phyloP scores from a whole-genome alignment of 1,284 basidiomycete species.

The Ceratobasidium papillatum region DNA sequence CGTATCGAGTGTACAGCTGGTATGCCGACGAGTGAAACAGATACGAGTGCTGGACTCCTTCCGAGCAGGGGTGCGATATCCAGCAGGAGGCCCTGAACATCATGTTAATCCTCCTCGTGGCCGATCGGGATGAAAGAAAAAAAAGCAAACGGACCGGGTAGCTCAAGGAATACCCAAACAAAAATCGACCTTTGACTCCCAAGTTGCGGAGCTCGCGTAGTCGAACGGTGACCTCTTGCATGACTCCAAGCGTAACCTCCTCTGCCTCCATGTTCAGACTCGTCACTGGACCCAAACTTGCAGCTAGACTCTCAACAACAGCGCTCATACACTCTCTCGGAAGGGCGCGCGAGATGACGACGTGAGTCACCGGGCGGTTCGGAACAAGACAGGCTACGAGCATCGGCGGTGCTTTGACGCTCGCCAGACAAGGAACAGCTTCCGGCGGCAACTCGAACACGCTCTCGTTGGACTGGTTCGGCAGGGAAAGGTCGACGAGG shows the following conservation, averaged over 20 bases:
- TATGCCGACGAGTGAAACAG: constrained; percentile 20
- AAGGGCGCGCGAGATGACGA: constrained; percentile 22
- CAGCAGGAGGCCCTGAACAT: constrained; percentile 38
- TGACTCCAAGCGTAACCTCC: constrained; percentile 28
- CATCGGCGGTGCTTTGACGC: constrained; percentile 25
- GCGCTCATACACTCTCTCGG: constrained; percentile 28
- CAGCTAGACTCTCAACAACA: constrained; percentile 29
- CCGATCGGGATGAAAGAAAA: neutral
- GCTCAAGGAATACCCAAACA: constrained; percentile 29
- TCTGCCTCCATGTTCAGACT: constrained; percentile 25
- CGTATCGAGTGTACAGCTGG: constrained; percentile 22
- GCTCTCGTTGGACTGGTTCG: constrained; percentile 28
- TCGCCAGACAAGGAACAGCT: constrained; percentile 8
- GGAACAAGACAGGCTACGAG: constrained; percentile 38
- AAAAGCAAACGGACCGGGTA: constrained; percentile 18
- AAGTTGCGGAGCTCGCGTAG: constrained; percentile 18
- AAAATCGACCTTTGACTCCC: constrained; percentile 27
- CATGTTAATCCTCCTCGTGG: constrained; percentile 29
- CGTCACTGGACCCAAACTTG: constrained; percentile 10
- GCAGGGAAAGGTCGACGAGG: constrained; percentile 29
- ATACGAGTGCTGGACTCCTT: constrained; percentile 23
- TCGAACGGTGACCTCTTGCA: constrained; percentile 32
- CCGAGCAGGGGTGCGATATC: constrained; percentile 38
- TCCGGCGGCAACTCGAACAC: constrained; percentile 20
- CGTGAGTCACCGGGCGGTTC: constrained; percentile 27